phyloP scores from a whole-genome alignment of 805 yeast species.

The Sugiyamaella marilandica region DNA sequence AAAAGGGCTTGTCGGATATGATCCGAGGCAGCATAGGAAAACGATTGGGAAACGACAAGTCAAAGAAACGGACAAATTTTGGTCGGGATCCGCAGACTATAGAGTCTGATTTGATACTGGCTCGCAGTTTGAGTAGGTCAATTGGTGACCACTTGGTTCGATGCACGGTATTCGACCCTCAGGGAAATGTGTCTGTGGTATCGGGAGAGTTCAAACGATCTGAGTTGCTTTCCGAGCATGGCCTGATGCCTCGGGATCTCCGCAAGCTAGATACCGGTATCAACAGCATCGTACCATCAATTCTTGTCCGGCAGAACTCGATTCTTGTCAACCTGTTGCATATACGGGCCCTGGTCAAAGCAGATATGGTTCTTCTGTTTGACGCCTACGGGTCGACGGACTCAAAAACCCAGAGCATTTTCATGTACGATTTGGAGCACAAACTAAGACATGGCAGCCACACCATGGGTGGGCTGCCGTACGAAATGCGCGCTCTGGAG shows the following conservation, averaged over 20 bases:
- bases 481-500: slow-evolving; percentile 88
- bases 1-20: neutral
- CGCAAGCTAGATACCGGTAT: slow-evolving; percentile 80
- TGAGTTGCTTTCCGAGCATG: slow-evolving; percentile 66
- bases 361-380: slow-evolving; percentile 74
- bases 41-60: neutral
- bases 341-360: slow-evolving; percentile 83
- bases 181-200: slow-evolving; percentile 65
- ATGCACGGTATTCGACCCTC: slow-evolving; percentile 73
- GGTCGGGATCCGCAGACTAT: neutral
- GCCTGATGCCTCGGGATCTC: slow-evolving; percentile 81
- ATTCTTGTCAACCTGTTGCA: slow-evolving; percentile 79
- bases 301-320: slow-evolving; percentile 72
- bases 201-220: slow-evolving; percentile 71
- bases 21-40: neutral
- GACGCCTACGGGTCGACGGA: slow-evolving; percentile 63
- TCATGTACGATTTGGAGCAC: slow-evolving; percentile 74
- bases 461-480: slow-evolving; percentile 53
- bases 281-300: slow-evolving; percentile 82
- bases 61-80: neutral
- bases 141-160: slow-evolving; percentile 44
- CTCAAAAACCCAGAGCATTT: slow-evolving; percentile 64
- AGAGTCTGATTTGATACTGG: slow-evolving; percentile 20
- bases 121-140: slow-evolving; percentile 19
- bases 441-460: slow-evolving; percentile 45